Percentiles rank a stretch among this genome's conserved stretches.
Conservation (phyloP, 768 basidiomycete species). For the Nevesoporus exiguus region DNA sequence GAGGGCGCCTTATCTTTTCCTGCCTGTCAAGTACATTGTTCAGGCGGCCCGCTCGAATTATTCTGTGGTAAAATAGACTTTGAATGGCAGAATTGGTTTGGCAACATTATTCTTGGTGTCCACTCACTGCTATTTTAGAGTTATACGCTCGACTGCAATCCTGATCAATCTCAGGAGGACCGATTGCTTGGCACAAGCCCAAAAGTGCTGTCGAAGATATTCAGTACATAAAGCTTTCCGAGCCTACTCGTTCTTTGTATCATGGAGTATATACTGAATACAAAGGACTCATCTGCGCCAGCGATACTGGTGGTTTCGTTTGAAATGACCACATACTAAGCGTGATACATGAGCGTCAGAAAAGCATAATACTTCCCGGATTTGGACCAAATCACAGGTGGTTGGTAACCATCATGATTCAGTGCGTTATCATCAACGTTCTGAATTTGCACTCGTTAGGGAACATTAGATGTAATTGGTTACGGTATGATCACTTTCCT, state of each 20-base stretch:
- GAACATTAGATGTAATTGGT: neutral
- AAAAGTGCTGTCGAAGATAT: neutral
- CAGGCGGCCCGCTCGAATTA: too few species aligned
- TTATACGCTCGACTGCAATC: too few species aligned
- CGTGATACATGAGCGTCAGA: neutral
- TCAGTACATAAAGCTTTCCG: neutral
- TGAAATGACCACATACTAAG: neutral
- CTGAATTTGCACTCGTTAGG: neutral
- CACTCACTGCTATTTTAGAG: too few species aligned
- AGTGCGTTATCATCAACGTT: neutral
- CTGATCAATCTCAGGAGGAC: too few species aligned
- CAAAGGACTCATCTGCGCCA: too few species aligned
- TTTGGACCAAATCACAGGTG: neutral
- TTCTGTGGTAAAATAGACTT: neutral
- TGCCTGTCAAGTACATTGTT: too few species aligned
- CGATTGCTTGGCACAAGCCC: too few species aligned
- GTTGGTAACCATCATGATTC: too few species aligned
- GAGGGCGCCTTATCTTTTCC: too few species aligned
- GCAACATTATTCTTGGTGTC: neutral
- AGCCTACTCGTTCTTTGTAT: too few species aligned
- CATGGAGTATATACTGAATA: too few species aligned
- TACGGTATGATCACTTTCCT: neutral
- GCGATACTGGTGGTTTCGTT: neutral
- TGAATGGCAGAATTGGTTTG: neutral
- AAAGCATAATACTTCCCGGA: neutral